Conservation (phyloP, 1,284 basidiomycete species). For the Athelia psychrophila region DNA sequence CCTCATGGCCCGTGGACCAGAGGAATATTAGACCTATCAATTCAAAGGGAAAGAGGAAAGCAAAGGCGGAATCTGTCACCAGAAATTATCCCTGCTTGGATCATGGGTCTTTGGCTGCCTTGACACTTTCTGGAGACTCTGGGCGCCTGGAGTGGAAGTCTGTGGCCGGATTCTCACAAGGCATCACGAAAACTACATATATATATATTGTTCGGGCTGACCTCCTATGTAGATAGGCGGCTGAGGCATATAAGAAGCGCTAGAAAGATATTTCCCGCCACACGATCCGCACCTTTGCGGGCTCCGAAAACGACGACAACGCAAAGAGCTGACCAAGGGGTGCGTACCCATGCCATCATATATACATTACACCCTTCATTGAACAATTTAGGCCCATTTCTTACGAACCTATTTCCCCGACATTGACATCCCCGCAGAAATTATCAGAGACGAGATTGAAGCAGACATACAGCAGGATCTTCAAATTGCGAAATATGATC, state of each 20-base stretch:
- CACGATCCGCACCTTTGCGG: conserved; percentile 34
- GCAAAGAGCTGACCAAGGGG: conserved; percentile 60
- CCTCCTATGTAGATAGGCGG: conserved; percentile 6
- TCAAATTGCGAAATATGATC: conserved; percentile 46
- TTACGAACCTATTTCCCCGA: conserved; percentile 68
- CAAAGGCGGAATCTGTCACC: conserved; percentile 21
- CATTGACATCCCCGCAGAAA: conserved; percentile 61
- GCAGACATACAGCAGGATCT: conserved; percentile 36
- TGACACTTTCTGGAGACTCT: conserved; percentile 42
- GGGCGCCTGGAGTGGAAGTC: conserved; percentile 54
- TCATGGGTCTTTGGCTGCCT: conserved; percentile 50
- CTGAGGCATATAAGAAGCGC: conserved; percentile 23
- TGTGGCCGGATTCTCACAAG: conserved; percentile 26
- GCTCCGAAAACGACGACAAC: conserved; percentile 30
- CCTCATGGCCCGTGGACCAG: conserved; percentile 55
- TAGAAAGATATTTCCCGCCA: conserved; percentile 53
- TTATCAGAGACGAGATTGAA: conserved; percentile 54
- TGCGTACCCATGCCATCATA: conserved; percentile 27
- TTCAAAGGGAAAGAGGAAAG: conserved; percentile 21
- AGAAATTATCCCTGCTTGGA: conserved; percentile 52
- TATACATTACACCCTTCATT: conserved; percentile 6
- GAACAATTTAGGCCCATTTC: conserved; percentile 53
- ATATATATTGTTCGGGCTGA: not conserved
- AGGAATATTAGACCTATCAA: conserved; percentile 16
- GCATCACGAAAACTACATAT: conserved; percentile 17